Evolutionary conservation across 345 rosid species (phyloP).

Genomic region (Murraya koenigii): DNA sequence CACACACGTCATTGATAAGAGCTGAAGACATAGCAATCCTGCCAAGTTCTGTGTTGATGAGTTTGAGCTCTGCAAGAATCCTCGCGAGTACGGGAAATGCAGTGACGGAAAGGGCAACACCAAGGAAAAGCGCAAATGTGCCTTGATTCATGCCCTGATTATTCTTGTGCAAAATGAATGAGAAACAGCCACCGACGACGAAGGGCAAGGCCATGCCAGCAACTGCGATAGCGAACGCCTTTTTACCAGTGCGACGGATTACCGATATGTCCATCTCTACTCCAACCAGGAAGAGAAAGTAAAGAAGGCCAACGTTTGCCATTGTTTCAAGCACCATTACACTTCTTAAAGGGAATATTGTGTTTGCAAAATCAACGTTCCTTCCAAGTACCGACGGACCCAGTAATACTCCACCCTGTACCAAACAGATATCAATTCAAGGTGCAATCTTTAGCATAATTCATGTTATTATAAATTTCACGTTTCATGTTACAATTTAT

Average conservation of each 20-base stretch:
- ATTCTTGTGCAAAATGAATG: constrained; percentile 37
- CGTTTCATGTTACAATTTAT: background rate
- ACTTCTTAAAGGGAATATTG: constrained; percentile 71
- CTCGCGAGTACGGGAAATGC: constrained; percentile 94
- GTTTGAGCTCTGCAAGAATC: constrained; percentile 87
- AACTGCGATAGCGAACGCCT: constrained; percentile 57
- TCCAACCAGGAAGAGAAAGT: constrained; percentile 86
- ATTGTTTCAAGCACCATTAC: constrained; percentile 98
- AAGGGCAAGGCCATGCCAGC: constrained; percentile 89
- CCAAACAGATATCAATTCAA: no score
- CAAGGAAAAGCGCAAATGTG: constrained; percentile 70
- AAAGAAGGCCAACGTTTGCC: constrained; percentile 90
- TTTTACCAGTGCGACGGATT: constrained; percentile 62
- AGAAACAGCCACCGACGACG: constrained; percentile 47
- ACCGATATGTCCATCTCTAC: constrained; percentile 93
- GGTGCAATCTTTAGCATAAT: no score
- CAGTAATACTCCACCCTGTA: constrained; percentile 74
- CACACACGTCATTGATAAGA: constrained; percentile 81
- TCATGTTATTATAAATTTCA: background rate
- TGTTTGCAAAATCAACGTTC: constrained; percentile 28
- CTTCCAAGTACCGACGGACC: constrained; percentile 87
- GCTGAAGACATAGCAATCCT: constrained; percentile 89
- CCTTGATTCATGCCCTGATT: constrained; percentile 28
- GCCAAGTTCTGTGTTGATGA: constrained; percentile 85
- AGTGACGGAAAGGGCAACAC: constrained; percentile 89